Evolutionary conservation across 2,329 filamentous ascomycete species (phyloP).

Genomic region (Diaporthe caulivora): DNA sequence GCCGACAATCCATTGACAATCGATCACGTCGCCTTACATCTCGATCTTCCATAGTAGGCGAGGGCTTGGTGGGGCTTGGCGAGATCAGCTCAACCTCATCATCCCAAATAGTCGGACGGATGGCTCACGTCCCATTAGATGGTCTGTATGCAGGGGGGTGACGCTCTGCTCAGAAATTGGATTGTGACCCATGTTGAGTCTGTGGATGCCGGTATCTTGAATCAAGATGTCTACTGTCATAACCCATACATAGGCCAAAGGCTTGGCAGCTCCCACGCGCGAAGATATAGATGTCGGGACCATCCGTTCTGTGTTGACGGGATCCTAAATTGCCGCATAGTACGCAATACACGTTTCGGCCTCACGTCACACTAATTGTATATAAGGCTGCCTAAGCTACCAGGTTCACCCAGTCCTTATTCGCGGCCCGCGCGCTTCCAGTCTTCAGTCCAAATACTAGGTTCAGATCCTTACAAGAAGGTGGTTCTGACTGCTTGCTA

Average conservation of each 20-base stretch:
- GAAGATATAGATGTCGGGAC: background rate
- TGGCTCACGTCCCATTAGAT: too few relatives aligned
- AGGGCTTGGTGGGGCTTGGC: too few relatives aligned
- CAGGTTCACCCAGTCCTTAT: background rate
- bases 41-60: background rate
- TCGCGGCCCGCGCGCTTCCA: too few relatives aligned
- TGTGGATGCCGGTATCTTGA: too few relatives aligned
- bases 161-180: too few relatives aligned
- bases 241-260: background rate
- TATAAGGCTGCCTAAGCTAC: constrained; percentile 9
- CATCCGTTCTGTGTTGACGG: background rate
- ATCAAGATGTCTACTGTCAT: too few relatives aligned
- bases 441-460: background rate
- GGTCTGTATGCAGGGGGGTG: too few relatives aligned
- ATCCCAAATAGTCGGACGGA: background rate
- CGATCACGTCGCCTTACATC: background rate
- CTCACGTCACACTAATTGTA: background rate
- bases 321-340: background rate
- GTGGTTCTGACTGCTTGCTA: background rate
- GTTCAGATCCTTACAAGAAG: background rate
- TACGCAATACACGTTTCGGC: background rate
- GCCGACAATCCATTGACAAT: background rate
- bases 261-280: background rate
- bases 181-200: too few relatives aligned
- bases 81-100: background rate